A percentile compares a stretch with the other conserved stretches of the same genome.
Conservation (phyloP, 257 asterid genomes). For the Solanum neorickii region DNA sequence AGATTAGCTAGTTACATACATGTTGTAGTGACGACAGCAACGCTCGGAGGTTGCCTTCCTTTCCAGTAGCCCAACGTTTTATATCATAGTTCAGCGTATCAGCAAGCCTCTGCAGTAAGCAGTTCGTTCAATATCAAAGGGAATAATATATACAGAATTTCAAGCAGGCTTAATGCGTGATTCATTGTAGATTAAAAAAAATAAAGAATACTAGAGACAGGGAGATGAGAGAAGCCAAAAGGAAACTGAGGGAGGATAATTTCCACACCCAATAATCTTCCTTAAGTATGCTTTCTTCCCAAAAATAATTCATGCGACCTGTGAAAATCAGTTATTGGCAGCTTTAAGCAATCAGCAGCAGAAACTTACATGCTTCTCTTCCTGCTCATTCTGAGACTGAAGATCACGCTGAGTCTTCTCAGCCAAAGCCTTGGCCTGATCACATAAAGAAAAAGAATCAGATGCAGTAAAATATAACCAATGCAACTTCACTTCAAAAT, state of each 20-base stretch:
- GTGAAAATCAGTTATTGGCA: background rate
- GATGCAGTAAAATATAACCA: background rate
- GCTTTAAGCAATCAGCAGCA: background rate
- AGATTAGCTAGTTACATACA: constrained; percentile 20
- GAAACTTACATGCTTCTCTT: constrained; percentile 67
- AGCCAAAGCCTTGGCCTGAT: constrained; percentile 81
- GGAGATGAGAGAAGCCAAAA: background rate
- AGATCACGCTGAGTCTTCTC: constrained; percentile 88
- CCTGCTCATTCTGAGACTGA: constrained; percentile 68
- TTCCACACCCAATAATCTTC: background rate
- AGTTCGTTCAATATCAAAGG: background rate
- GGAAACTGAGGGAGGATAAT: background rate
- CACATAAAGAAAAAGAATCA: constrained; percentile 3
- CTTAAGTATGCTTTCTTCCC: background rate
- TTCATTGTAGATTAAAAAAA: background rate
- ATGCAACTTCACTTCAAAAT: background rate
- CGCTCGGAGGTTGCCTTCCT: constrained; percentile 89
- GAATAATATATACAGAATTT: background rate
- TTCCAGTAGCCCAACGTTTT: constrained; percentile 89
- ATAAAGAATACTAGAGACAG: background rate
- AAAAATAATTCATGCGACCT: background rate
- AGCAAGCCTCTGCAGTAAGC: constrained; percentile 56
- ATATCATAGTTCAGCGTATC: constrained; percentile 51
- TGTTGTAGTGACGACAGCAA: constrained; percentile 74
- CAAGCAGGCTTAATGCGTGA: background rate